Base-by-base conservation (phyloP, 441 rosid species). In the Adansonia rubrostipa region DNA sequence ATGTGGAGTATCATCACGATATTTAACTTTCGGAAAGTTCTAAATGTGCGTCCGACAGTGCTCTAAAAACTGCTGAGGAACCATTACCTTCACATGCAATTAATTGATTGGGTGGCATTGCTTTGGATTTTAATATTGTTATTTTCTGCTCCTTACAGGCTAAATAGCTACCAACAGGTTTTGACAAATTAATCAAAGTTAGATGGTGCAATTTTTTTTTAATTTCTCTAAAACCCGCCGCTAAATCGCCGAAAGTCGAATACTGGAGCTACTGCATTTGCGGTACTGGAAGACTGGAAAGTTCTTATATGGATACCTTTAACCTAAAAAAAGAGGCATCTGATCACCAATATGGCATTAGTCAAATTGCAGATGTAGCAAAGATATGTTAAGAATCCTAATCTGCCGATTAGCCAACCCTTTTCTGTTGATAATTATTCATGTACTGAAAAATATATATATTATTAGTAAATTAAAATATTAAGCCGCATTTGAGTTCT, bases 301-400 rank as follows among this genome's bases (percentile, higher is more conserved):
- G 40, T 47, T 48, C 28, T 56, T 47, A 0, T 47, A 11, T 8
- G 17, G 24, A 69, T 13, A 69, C 57, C 10, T 24, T 69, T 1
- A 50, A 15, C 54, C 14, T 10, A 50, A 50, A 50, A 3, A 50
- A 3, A 50, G 14, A 50, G 54, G 11, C 14, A 15, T 1, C 10
- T n/a, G 8, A 47, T 10, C 57, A 9, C 1, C 2, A 1, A 48
- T 20, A 24, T 20, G 13, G 57, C 13, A 20, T 69, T 10, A 48
- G 40, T 69, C 74, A 70, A 70, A 70, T 47, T 22, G 58, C 19
- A 48, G 50, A 40, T 56, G 65, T n/a, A 3, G 33, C 53, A 17
- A 67, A 67, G 71, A 70, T 47, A 47, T 70, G 58, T 50, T 9
- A 56, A 73, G 76, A 56, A 73, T 71, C 50, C 17, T 40, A 54